phyloP scores from a whole-genome alignment of 768 basidiomycete genomes.

The Tulasnella calospora region DNA sequence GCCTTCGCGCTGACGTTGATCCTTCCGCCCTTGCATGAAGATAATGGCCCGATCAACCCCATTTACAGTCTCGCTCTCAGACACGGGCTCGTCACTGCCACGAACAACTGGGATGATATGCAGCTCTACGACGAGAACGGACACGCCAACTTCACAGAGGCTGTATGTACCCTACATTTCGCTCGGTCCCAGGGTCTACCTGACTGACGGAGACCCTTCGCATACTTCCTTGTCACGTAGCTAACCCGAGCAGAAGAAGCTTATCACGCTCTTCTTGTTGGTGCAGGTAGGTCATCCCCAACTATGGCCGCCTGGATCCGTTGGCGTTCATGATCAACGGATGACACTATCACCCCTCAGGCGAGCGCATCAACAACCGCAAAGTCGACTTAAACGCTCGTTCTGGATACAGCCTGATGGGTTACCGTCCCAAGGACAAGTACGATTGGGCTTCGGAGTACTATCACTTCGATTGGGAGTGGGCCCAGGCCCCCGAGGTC shows the following conservation, averaged over 20 bases:
- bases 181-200: neutral
- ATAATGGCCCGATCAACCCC: conserved; percentile 52
- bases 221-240: neutral
- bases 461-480: conserved; percentile 50
- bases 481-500: conserved; percentile 56
- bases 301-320: too few relatives aligned
- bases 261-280: neutral
- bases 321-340: neutral
- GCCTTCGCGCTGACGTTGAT: too few relatives aligned
- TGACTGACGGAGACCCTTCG: neutral
- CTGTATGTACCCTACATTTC: neutral
- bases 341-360: conserved; percentile 33
- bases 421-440: conserved; percentile 44
- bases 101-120: conserved; percentile 21
- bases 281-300: neutral
- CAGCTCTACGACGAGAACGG: conserved; percentile 13
- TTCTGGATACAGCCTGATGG: conserved; percentile 51
- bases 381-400: conserved; percentile 54
- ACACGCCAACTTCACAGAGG: neutral
- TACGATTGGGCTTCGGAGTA: conserved; percentile 56
- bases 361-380: conserved; percentile 43
- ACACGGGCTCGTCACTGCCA: neutral
- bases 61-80: conserved; percentile 48
- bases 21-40: neutral
- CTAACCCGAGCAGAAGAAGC: neutral